Base-by-base conservation (phyloP, 2,329 filamentous ascomycete genomes). In the Calonectria naviculata region DNA sequence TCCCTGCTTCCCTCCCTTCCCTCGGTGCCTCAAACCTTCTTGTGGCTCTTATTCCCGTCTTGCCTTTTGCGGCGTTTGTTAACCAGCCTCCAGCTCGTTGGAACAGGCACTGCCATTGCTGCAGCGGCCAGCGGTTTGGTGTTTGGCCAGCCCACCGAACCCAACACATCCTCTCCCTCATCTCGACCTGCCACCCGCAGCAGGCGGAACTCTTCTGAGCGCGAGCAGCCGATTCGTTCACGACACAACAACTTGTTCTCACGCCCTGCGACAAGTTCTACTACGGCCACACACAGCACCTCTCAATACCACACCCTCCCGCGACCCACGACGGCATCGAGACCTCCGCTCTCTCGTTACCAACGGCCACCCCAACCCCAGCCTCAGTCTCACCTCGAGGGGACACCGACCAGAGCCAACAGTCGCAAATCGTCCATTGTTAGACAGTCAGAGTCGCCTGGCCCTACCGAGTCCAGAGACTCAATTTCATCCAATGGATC, bases 401-500 rank as follows among this genome's bases (percentile, higher is more conserved):
- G 84, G 67, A 82, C 84, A 13, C 81, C 85, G 5, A 83, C 85
- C 24, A 85, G 80, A 60, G 72, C 80, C 21, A 80, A 81, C 28
- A 79, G 80, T 70, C 83, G 85, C 70, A 85, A 87, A 62, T 85
- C 84, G 28, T 87, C 87, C 1, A 80, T 86, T 47, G 81, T 84
- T 61, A 84, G 82, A 67, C 81, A 80, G 38, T 77, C 78, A 44
- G 86, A 88, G 49, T 76, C 79, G 54, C 74, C 80, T 34, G 79
- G 82, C 29, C 78, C 81, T 26, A 82, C 81, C 15, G 88, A 91
- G 74, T 80, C 83, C 44, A 85, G 89, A 73, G 89, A 91, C 76
- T 92, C 91, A 4, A 76, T 87, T 38, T 92, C 90, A 19, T 92
- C 90, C 38, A 88, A 86, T 78, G 86, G 89, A 66, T 94, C 93